Base-by-base conservation (phyloP, 2,329 filamentous ascomycete genomes). In the Fonsecaea pugnacius region DNA sequence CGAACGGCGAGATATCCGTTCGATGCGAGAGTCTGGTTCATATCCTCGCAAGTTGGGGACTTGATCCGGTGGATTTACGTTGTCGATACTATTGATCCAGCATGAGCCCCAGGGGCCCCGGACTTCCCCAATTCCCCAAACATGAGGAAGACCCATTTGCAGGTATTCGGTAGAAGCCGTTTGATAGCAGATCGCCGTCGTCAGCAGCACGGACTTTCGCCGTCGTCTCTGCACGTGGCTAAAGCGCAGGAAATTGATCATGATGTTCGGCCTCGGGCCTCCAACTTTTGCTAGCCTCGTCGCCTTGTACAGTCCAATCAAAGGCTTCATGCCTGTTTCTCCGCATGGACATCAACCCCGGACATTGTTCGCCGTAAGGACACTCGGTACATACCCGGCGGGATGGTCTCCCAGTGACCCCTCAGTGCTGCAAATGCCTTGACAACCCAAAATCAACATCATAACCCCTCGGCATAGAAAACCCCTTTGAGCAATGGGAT, bases 1-100 rank as follows among this genome's bases (percentile, higher is more conserved):
- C 59, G 50, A 38, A 38, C 33, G 33, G n/a, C n/a, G n/a, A n/a
- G 58, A 35, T 46, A 61, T 61, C 24, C 33, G 46, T 32, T 51
- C 40, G 40, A 46, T 38, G 46, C 50, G 40, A 35, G n/a, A 59
- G 14, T 18, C 16, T 14, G 30, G 18, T 48, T 40, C 58, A 40
- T 24, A 48, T 50, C 40, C 58, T 48, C 43, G 46, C 32, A 36
- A 40, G 43, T 14, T 48, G 8, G 43, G 12, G 21, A 27, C 21
- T 27, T 5, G 43, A 48, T 48, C 43, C 43, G 43, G 18, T 24
- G 43, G 43, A 27, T 10, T 14, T 48, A n/a, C 40, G 7, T 21
- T 24, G n/a, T 46, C 14, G 46, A 48, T 10, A 12, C 21, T 48
- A 9, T 27, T 18, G 43, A 24, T 10, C 21, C 43, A 16, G 43